phyloP scores from a whole-genome alignment of 1,139 yeast genomes.

The Yamadazyma conglobata region DNA sequence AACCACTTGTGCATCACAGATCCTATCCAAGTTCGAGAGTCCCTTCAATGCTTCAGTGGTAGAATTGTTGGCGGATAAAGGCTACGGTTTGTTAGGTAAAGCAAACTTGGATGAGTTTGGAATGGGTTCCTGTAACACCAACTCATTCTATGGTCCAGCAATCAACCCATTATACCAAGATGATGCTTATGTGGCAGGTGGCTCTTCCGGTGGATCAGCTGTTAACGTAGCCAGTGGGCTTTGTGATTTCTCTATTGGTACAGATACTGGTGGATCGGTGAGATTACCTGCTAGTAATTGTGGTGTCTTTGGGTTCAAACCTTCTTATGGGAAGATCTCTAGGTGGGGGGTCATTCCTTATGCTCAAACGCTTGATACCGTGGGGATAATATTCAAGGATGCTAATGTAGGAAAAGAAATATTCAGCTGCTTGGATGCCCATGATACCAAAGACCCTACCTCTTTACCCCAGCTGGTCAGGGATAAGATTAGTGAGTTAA shows the following conservation, averaged over 20 bases:
- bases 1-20: conserved; percentile 75
- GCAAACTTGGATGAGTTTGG: conserved; percentile 97
- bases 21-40: conserved; percentile 55
- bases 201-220: conserved; percentile 96
- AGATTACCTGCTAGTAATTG: conserved; percentile 89
- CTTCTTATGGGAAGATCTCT: conserved; percentile 86
- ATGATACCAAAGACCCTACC: conserved; percentile 82
- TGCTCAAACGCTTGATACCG: conserved; percentile 93
- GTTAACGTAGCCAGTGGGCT: conserved; percentile 77
- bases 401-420: conserved; percentile 44
- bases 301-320: conserved; percentile 83
- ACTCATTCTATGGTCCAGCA: conserved; percentile 61
- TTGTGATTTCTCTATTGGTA: conserved; percentile 72
- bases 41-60: conserved; percentile 84
- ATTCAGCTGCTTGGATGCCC: conserved; percentile 51
- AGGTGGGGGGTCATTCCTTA: conserved; percentile 90
- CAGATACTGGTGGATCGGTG: conserved; percentile 97
- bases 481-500: conserved; percentile 16
- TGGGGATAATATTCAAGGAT: conserved; percentile 68
- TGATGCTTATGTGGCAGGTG: conserved; percentile 61
- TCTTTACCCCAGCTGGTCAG: conserved; percentile 45
- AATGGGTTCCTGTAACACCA: conserved; percentile 78
- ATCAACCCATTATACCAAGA: conserved; percentile 57
- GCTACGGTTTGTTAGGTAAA: conserved; percentile 66
- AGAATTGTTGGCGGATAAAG: conserved; percentile 46